Percentiles rank a stretch among this genome's conserved stretches.
These are phyloP conservation scores for Eutrema salsugineum DNA, from an alignment of 441 rosid genomes.

Conservation along the genomic window DNA sequence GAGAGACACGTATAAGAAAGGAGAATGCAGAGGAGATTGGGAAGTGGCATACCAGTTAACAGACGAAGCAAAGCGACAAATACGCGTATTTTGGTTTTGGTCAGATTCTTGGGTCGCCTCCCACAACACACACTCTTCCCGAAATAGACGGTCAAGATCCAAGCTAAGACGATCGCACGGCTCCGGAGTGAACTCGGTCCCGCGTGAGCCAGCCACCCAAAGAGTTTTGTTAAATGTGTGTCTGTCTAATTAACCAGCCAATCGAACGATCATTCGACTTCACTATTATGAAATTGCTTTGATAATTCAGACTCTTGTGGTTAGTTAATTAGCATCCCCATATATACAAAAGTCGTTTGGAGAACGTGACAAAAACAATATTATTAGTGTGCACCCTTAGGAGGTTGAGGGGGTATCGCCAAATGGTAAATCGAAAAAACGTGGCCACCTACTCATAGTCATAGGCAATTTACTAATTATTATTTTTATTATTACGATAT, in stretches of 20 bases:
- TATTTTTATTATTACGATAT: neutral
- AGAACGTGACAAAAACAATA: neutral
- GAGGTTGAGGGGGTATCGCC: conserved; percentile 22
- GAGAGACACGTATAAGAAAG: neutral
- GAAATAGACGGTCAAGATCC: neutral
- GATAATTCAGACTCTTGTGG: neutral
- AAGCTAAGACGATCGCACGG: neutral
- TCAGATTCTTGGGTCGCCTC: neutral
- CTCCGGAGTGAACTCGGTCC: neutral
- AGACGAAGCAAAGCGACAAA: neutral
- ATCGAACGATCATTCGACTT: conserved; percentile 28
- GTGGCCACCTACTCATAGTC: conserved; percentile 30
- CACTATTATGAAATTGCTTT: conserved; percentile 1
- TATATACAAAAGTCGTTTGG: neutral
- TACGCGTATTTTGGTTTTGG: neutral
- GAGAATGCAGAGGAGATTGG: neutral
- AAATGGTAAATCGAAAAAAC: conserved; percentile 13
- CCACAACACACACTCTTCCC: neutral
- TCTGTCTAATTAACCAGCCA: neutral
- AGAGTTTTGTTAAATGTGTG: neutral
- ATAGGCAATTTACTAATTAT: conserved; percentile 9
- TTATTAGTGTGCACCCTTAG: conserved; percentile 22
- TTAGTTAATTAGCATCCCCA: neutral
- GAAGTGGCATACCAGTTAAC: neutral
- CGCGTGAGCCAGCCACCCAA: neutral